phyloP scores from a whole-genome alignment of 2,329 filamentous ascomycete species.

The Fonsecaea erecta region DNA sequence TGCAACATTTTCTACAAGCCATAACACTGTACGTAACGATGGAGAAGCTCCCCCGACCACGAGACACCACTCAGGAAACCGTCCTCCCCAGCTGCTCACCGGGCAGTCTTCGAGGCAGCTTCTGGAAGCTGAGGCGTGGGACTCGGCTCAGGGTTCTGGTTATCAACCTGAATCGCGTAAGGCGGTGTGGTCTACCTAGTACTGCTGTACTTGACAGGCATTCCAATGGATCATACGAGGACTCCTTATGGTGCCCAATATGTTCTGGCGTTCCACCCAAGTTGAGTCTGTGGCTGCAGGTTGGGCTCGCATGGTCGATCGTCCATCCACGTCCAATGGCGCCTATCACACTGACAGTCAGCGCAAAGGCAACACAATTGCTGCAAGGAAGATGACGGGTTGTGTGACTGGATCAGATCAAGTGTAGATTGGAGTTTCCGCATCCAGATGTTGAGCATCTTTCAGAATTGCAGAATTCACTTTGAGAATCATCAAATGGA shows the following conservation, averaged over 20 bases:
- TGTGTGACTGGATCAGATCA: constrained; percentile 19
- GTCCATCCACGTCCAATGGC: neutral
- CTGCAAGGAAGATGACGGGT: neutral
- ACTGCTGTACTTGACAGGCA: neutral
- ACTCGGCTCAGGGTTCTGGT: neutral
- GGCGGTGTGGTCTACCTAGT: neutral
- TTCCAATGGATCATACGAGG: neutral
- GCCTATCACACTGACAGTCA: neutral
- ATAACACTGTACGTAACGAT: neutral
- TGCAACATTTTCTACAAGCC: neutral
- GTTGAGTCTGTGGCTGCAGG: neutral
- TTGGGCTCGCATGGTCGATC: neutral
- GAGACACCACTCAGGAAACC: neutral
- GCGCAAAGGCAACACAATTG: neutral
- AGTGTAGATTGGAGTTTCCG: constrained; percentile 28
- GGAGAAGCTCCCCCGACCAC: neutral
- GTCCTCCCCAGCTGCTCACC: neutral
- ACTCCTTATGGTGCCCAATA: neutral
- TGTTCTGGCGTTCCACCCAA: neutral
- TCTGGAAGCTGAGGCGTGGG: neutral
- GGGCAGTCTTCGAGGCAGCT: neutral
- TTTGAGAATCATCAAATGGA: constrained; percentile 26
- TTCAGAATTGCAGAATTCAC: constrained; percentile 37
- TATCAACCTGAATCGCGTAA: neutral
- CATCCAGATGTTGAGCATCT: constrained; percentile 23